Conservation (phyloP, 805 yeast genomes). For the Candida gorgasii region DNA sequence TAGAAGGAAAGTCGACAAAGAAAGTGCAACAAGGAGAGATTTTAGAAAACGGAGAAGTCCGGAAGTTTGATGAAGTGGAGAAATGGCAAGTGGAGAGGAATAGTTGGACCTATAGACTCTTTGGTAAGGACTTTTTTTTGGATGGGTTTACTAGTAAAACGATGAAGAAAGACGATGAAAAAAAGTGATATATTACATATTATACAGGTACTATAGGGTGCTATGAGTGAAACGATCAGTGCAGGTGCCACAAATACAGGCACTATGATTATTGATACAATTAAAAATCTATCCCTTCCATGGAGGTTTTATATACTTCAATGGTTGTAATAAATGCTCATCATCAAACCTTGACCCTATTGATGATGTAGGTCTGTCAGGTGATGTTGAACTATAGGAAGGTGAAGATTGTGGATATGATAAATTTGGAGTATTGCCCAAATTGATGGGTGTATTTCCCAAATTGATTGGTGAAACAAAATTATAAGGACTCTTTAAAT, state of each 20-base stretch:
- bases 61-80: conserved; percentile 39
- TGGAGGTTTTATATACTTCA: conserved; percentile 16
- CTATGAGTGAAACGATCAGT: no score
- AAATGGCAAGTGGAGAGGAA: conserved; percentile 42
- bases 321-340: conserved; percentile 27
- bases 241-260: no score
- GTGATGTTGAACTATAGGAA: conserved; percentile 23
- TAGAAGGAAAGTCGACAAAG: conserved; percentile 43
- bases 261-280: no score
- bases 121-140: conserved; percentile 43
- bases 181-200: neutral
- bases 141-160: conserved; percentile 48
- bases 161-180: conserved; percentile 19
- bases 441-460: conserved; percentile 6
- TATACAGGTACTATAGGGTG: neutral
- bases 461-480: conserved; percentile 12
- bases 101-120: conserved; percentile 36
- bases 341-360: conserved; percentile 38
- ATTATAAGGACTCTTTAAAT: neutral
- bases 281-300: conserved; percentile 21
- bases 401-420: conserved; percentile 15
- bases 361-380: conserved; percentile 36
- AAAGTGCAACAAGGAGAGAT: conserved; percentile 43
- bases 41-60: conserved; percentile 29
- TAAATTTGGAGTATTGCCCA: conserved; percentile 12